phyloP scores from a whole-genome alignment of 768 basidiomycete genomes.

The Piloderma croceum region DNA sequence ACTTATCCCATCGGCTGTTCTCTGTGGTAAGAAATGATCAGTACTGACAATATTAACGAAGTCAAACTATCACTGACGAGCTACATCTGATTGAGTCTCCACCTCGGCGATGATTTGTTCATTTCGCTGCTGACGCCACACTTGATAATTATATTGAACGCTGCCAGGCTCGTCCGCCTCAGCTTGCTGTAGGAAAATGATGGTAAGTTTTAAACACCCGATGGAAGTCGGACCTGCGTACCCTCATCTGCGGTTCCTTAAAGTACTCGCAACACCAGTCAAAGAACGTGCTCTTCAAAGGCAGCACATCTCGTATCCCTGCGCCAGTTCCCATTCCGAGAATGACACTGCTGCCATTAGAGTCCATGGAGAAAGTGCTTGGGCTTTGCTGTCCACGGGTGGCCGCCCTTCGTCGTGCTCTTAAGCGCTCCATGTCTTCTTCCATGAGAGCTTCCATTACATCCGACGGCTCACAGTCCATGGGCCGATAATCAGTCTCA shows the following conservation, averaged over 20 bases:
- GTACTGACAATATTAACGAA: constrained; percentile 2
- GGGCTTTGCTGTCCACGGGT: constrained; percentile 55
- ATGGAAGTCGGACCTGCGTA: constrained; percentile 30
- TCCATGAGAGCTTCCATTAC: constrained; percentile 88
- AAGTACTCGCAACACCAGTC: constrained; percentile 98
- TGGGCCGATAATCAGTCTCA: constrained; percentile 22
- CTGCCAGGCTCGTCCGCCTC: constrained; percentile 97
- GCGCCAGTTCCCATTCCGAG: constrained; percentile 75
- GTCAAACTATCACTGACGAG: constrained; percentile 47
- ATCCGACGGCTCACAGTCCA: constrained; percentile 64
- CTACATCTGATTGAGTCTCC: constrained; percentile 58
- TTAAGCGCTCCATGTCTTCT: constrained; percentile 89
- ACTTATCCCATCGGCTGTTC: constrained; percentile 63
- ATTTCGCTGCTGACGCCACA: constrained; percentile 90
- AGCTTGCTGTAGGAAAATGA: constrained; percentile 57
- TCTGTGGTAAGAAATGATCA: constrained; percentile 35
- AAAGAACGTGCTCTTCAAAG: constrained; percentile 86
- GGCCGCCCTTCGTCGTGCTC: constrained; percentile 49
- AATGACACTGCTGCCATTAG: constrained; percentile 59
- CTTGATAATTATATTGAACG: constrained; percentile 87
- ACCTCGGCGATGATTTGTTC: constrained; percentile 73
- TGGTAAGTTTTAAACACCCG: constrained; percentile 8
- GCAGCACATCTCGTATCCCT: constrained; percentile 79
- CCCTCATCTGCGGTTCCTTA: constrained; percentile 98
- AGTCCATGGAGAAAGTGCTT: constrained; percentile 75